Evolutionary conservation across 2,329 filamentous ascomycete genomes (phyloP), one percentile per base, ranked within the genome.

Genomic region (Dothistroma septosporum): DNA sequence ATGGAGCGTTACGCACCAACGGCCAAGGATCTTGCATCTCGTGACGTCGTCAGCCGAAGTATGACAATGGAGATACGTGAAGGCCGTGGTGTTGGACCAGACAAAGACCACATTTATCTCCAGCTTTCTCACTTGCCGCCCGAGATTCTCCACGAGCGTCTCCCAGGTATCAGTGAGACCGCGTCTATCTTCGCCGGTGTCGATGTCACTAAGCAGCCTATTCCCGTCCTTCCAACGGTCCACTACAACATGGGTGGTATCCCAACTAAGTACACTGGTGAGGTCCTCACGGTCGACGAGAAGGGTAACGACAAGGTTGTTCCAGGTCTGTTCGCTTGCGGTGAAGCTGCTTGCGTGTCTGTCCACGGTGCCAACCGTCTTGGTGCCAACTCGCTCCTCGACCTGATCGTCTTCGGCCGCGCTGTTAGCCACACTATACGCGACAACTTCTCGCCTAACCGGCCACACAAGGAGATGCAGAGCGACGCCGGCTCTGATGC

Each of bases 221-320:
- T 97, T 70, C 93, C 93, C 64, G 93, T 97, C 68, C 84, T 97
- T 65, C 93, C 93, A 61, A 97, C 93, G 49, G 93, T 97, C 69
- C 92, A 99, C 84, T 99, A 99, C 85, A 97, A 97, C 85, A 99
- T 97, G 94, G 93, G 93, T 79, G 93, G 94, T 84, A 97, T 99
- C 70, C 93, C 93, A 56, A 97, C 94, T 69, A 91, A 91, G 74
- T 97, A 96, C 84, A 97, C 91, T 64, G 93, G 94, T 77, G 92
- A 99, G 80, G 94, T 97, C 63, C 79, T 99, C 69, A 95, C 91
- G 19, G 82, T 96, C 56, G 91, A 97, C 70, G 88, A 90, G 74
- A 77, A 85, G 64, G 94, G 94, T 68, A 86, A 96, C 61, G 94
- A 97, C 81, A 85, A 96, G 83, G 85, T 96, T 69, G 94, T 99